Percentiles rank a stretch among this genome's conserved stretches.
Conservation (phyloP, 2,329 filamentous ascomycete species). For the Ceratocystis variospora region DNA sequence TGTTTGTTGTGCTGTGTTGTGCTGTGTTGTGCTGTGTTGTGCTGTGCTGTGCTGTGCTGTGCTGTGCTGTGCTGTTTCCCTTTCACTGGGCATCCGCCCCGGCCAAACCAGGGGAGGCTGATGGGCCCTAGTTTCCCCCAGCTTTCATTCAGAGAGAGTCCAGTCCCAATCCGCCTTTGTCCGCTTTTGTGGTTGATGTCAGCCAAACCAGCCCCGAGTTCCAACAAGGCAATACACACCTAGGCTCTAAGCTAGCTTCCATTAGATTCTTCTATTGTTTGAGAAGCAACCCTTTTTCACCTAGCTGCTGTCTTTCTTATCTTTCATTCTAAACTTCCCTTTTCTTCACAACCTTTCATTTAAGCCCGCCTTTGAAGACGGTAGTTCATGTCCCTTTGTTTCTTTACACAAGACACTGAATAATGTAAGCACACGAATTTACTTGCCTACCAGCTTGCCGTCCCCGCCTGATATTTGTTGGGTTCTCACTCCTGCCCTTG, state of each 20-base stretch:
- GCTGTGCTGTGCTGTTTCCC: neutral
- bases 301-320: neutral
- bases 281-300: neutral
- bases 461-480: slow-evolving; percentile 2
- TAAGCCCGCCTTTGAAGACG: neutral
- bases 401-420: neutral
- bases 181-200: neutral
- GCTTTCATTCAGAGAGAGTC: neutral
- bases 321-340: slow-evolving; percentile 3
- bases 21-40: neutral
- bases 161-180: neutral
- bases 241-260: neutral
- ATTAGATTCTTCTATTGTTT: neutral
- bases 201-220: neutral
- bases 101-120: neutral
- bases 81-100: neutral
- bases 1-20: too few relatives aligned
- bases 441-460: neutral
- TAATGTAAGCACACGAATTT: slow-evolving; percentile 7
- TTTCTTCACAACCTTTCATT: slow-evolving; percentile 5
- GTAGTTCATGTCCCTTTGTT: neutral
- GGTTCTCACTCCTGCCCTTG: slow-evolving; percentile 1
- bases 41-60: too few relatives aligned
- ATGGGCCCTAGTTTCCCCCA: neutral
- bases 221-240: neutral